Percentiles rank a stretch among this genome's conserved stretches.
Evolutionary conservation across 305 asterid genomes (phyloP).

Genomic region (Fraxinus angustifolia): DNA sequence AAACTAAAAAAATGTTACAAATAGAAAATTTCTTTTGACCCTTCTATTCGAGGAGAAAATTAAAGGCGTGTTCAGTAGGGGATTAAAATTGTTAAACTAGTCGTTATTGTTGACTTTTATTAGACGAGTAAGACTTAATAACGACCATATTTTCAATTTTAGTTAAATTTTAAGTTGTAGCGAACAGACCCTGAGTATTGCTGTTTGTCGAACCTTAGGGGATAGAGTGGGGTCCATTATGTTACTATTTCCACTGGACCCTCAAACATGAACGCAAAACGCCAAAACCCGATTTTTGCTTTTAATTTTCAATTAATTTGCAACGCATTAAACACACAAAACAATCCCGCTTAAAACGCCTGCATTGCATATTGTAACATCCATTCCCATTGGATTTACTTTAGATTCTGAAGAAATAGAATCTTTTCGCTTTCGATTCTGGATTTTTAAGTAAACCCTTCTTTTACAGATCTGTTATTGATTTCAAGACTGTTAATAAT

Average conservation of each 20-base stretch:
- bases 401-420: background rate
- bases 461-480: constrained; percentile 24
- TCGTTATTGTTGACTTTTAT: too few species aligned
- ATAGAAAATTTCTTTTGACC: background rate
- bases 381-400: background rate
- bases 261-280: background rate
- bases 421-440: too few species aligned
- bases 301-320: background rate
- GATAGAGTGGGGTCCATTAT: background rate
- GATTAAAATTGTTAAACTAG: too few species aligned
- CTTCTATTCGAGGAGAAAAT: background rate
- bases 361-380: background rate
- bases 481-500: background rate
- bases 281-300: background rate
- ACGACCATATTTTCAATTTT: too few species aligned
- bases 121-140: too few species aligned
- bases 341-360: constrained; percentile 5
- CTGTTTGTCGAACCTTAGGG: background rate
- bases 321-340: background rate
- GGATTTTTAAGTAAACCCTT: background rate
- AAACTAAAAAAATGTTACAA: too few species aligned
- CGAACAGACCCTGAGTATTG: background rate
- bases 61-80: too few species aligned
- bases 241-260: background rate
- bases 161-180: too few species aligned